Percentiles rank a stretch among this genome's conserved stretches.
phyloP scores from a whole-genome alignment of 73 alveolate species.

The Stentor roeselii region DNA sequence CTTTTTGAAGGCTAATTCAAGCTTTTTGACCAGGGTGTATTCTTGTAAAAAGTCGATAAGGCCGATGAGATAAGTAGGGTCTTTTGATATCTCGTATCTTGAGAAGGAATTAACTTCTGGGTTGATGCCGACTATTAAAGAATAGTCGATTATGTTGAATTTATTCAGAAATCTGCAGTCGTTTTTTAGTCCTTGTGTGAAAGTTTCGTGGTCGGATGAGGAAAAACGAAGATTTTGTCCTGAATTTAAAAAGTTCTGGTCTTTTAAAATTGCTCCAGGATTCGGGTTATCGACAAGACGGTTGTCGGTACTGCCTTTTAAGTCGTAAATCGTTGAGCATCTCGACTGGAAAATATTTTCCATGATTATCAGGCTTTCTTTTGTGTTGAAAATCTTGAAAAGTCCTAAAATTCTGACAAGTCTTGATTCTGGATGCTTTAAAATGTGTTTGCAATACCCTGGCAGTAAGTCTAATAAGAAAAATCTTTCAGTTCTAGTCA shows the following conservation, averaged over 20 bases:
- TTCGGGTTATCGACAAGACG: background rate
- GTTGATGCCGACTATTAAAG: too few relatives aligned
- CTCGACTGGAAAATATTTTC: background rate
- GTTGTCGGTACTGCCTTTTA: slow-evolving; percentile 4
- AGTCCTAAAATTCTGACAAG: slow-evolving; percentile 1
- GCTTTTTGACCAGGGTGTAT: too few relatives aligned
- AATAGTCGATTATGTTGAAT: too few relatives aligned
- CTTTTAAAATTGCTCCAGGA: background rate
- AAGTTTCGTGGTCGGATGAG: too few relatives aligned
- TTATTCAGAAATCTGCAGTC: too few relatives aligned
- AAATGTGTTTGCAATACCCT: background rate
- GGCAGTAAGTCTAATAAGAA: background rate
- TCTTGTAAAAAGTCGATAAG: too few relatives aligned
- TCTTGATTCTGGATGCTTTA: background rate
- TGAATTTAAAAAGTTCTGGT: background rate
- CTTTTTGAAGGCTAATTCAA: too few relatives aligned
- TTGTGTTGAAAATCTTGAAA: background rate
- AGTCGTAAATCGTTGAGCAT: background rate
- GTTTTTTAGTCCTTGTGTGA: too few relatives aligned
- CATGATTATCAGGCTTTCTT: background rate
- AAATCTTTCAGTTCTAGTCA: background rate
- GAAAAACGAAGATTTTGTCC: too few relatives aligned
- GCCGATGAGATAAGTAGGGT: too few relatives aligned
- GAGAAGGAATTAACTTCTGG: too few relatives aligned
- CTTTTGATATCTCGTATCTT: too few relatives aligned